Percentiles rank a stretch among this genome's conserved stretches.
Evolutionary conservation across 106 monocot species (phyloP).

Genomic region (Xerophyta viscosa): DNA sequence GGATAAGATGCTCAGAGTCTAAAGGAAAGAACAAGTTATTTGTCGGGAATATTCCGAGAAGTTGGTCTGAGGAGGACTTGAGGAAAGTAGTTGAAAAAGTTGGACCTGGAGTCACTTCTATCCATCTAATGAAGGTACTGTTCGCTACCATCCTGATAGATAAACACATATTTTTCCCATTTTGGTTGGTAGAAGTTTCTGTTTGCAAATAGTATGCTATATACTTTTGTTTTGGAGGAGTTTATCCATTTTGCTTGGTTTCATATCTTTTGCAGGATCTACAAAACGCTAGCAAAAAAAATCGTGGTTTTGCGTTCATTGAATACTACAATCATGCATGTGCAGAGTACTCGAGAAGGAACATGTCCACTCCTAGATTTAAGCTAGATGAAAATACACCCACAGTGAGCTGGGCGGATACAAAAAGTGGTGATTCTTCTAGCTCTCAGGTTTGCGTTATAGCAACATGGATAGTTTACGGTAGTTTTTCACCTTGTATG

Average conservation of each 20-base stretch:
- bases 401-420: constrained; percentile 94
- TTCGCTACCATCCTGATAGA: no score
- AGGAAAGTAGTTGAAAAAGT: constrained; percentile 43
- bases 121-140: constrained; percentile 75
- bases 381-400: constrained; percentile 79
- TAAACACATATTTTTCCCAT: background rate
- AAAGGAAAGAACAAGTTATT: constrained; percentile 78
- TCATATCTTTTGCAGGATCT: constrained; percentile 43
- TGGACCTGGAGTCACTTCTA: constrained; percentile 62
- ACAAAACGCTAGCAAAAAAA: constrained; percentile 49
- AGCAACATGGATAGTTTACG: background rate
- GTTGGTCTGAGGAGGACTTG: constrained; percentile 65
- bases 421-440: constrained; percentile 61
- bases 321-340: constrained; percentile 96
- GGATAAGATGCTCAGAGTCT: constrained; percentile 67
- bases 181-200: no score
- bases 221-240: background rate
- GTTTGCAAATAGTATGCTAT: background rate
- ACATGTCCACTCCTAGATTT: constrained; percentile 70
- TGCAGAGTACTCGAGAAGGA: constrained; percentile 84
- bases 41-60: constrained; percentile 79
- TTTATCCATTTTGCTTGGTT: constrained; percentile 8
- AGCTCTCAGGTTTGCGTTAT: constrained; percentile 50
- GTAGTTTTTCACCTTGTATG: background rate
- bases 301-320: constrained; percentile 82